These are phyloP conservation scores for Anisogramma anomala DNA, from an alignment of 2,329 filamentous ascomycete genomes.

Conservation along the genomic window DNA sequence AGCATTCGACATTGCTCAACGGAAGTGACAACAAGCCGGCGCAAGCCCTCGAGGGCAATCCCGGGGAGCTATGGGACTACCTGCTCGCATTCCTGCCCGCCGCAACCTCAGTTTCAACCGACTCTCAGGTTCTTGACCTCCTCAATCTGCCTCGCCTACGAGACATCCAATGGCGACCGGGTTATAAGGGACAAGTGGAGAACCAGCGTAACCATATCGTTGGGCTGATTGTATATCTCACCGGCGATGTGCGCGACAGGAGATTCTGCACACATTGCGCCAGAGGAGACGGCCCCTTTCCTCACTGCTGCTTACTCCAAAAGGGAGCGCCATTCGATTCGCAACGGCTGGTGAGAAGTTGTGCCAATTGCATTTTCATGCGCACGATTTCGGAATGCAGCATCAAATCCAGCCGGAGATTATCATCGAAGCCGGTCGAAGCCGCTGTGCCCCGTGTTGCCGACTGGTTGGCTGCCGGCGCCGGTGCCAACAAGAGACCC, in stretches of 20 bases:
- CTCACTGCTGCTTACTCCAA: constrained; percentile 4
- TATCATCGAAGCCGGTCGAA: neutral
- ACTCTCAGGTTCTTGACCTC: neutral
- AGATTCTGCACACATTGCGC: constrained; percentile 2
- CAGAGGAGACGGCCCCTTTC: constrained; percentile 6
- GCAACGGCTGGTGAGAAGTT: neutral
- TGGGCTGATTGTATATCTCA: constrained; percentile 9
- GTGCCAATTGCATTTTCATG: constrained; percentile 11
- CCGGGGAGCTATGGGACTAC: constrained; percentile 10
- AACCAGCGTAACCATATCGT: constrained; percentile 6
- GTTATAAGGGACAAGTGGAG: neutral
- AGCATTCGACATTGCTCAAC: no score
- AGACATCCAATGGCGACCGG: constrained; percentile 1
- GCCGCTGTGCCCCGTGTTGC: neutral
- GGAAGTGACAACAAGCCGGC: no score
- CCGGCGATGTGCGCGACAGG: neutral
- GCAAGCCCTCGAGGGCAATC: no score
- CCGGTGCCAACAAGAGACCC: constrained; percentile 1
- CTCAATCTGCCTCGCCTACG: constrained; percentile 3
- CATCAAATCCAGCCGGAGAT: constrained; percentile 6
- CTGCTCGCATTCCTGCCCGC: constrained; percentile 8
- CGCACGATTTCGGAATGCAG: constrained; percentile 6
- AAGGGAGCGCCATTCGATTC: neutral
- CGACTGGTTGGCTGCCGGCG: constrained; percentile 3
- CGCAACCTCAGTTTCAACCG: neutral